Conservation (phyloP, 495 filamentous ascomycete genomes). For the Penicillium paxilli region DNA sequence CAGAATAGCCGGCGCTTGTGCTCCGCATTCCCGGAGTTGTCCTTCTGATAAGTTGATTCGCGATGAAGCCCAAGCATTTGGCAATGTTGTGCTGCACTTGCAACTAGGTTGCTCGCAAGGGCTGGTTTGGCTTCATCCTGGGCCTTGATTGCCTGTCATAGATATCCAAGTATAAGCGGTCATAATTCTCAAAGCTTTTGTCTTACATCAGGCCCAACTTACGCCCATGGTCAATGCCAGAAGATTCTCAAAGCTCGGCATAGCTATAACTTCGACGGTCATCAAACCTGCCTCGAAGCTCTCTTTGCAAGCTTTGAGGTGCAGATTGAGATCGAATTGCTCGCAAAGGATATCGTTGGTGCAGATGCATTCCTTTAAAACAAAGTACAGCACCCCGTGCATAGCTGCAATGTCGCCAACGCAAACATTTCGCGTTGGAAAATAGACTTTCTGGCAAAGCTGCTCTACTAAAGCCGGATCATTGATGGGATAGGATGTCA, state of each 20-base stretch:
- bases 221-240: slow-evolving; percentile 24
- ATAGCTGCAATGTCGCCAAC: slow-evolving; percentile 18
- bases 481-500: slow-evolving; percentile 20
- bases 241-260: slow-evolving; percentile 26
- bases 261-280: slow-evolving; percentile 17
- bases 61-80: slow-evolving; percentile 18
- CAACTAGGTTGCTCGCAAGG: slow-evolving; percentile 5
- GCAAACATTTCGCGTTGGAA: slow-evolving; percentile 14
- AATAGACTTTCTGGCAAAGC: slow-evolving; percentile 26
- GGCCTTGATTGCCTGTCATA: slow-evolving; percentile 13
- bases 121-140: slow-evolving; percentile 17
- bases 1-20: slow-evolving; percentile 19
- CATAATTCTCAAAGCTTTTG: background rate
- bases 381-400: slow-evolving; percentile 20
- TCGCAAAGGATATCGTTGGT: slow-evolving; percentile 10
- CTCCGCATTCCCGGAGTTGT: background rate
- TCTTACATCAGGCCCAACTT: background rate
- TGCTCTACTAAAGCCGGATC: slow-evolving; percentile 15
- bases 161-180: background rate
- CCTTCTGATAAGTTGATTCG: slow-evolving; percentile 13
- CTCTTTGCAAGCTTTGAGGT: slow-evolving; percentile 10
- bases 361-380: slow-evolving; percentile 19
- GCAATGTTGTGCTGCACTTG: slow-evolving; percentile 18
- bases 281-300: slow-evolving; percentile 16
- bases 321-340: slow-evolving; percentile 12